Evolutionary conservation across 2,329 filamentous ascomycete genomes (phyloP), one percentile per base, ranked within the genome.

Genomic region (Botrytis deweyae): DNA sequence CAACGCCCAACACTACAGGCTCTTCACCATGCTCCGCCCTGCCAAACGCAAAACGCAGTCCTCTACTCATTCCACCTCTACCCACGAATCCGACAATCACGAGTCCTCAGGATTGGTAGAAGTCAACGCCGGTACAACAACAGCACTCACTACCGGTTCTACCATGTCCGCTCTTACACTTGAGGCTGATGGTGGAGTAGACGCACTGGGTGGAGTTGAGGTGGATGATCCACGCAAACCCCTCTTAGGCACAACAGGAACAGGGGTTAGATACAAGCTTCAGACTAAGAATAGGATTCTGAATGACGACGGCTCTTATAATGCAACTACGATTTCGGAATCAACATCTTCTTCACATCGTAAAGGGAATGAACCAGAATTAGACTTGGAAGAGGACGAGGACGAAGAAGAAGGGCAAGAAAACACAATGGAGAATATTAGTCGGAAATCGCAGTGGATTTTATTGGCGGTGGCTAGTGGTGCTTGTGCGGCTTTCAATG

Each of bases 401-500:
- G 58, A 72, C 9, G 59, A 49, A 12, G 63, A 52, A 59, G 62
- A 52, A 59, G 62, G 63, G 49, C 66, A 70, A 70, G 68, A 74
- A 66, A 68, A 65, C n/a, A 63, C 70, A 0, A 80, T 81, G 76
- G 76, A 81, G 75, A 78, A 79, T 76, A 42, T 82, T 76, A 83
- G 82, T 78, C 78, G 80, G 69, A 83, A 84, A 72, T 74, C 75
- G 76, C 86, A 87, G 76, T 92, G 90, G 90, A 87, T 95, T 75
- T 83, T 91, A 69, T 87, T 92, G 76, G 92, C 93, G 61, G 81
- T 95, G 61, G 89, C 91, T 67, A 93, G 91, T 80, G 93, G 93
- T 75, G 90, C 88, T 71, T 95, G 92, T 79, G 93, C 93, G 46
- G 92, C 93, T 36, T 91, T 93, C 78, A 96, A 96, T 78, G 93